Evolutionary conservation across 1,284 basidiomycete genomes (phyloP), one percentile per base, ranked within the genome.

Genomic region (Singerocomus rubriflavus): DNA sequence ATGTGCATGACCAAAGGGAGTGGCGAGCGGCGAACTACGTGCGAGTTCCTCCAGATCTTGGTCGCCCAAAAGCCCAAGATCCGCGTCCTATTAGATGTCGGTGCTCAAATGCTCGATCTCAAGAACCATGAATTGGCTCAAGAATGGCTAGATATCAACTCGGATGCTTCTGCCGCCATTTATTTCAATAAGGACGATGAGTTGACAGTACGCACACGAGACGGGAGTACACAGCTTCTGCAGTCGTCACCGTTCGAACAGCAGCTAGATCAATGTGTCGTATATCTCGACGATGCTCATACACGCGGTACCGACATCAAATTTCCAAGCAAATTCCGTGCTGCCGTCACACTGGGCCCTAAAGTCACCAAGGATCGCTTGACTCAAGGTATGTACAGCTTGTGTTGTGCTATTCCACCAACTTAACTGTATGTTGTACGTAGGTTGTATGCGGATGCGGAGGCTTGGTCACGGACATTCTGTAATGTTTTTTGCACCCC

Each of bases 251-350:
- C n/a, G 2, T 16, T 41, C 17, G 16, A 16, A 6, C 16, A 41
- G 11, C 27, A 17, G 11, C 11, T 30, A 9, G 27, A 17, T 0
- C 16, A 16, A 4, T 41, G 27, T 4, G 16, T 41, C 0, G 39
- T 29, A 4, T 41, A 30, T 17, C 70, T 81, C 1, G 79, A 81
- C 43, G 77, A 81, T 54, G 74, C 74, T 0, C 80, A 80, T 54
- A 81, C 80, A 0, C 63, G 80, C 31, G 79, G 79, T 2, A 80
- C 78, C 0, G 79, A 81, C 55, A 60, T 81, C 12, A 79, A 74
- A 41, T 58, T 81, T 29, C 78, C 79, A 2, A 35, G 11, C 0
- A 51, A 66, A 10, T 69, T 64, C 31, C 69, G 75, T 8, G 78
- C 78, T 4, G 73, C 71, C 2, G 78, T 81, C 6, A 81, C 78